Evolutionary conservation across 768 basidiomycete species (phyloP), one percentile per base, ranked within the genome.

Genomic region (Tylopilus balloui): DNA sequence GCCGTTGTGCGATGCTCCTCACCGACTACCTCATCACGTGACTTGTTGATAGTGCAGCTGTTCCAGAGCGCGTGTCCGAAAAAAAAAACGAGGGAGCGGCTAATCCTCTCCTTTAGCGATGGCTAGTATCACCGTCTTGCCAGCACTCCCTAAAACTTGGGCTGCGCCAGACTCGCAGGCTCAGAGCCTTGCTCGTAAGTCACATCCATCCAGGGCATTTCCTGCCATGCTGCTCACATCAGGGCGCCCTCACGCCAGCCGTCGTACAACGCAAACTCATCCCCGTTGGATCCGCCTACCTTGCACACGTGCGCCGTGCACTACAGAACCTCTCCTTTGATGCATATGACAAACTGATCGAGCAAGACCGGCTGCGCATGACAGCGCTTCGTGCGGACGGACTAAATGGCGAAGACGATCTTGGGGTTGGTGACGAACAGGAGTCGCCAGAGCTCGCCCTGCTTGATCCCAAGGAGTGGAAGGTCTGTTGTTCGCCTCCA

Each of bases 381-480:
- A 72, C 77, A 45, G 73, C 73, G 4, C 70, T 81, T 15, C 76
- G 78, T 55, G 72, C 63, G 5, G 68, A 69, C 37, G 80, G 74
- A 17, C 60, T 70, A 32, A 74, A 73, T 45, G 69, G 69, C 6
- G 88, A 87, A 53, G 88, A 90, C 60, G 93, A 94, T 73, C 81
- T 92, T 12, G 95, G 92, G 24, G 86, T 98, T 6, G 94, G 93
- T 2, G 88, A 92, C 50, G 96, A 98, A 70, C 75, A 82, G 54
- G 95, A 98, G 73, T 68, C 78, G 17, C 73, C 76, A 3, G 84
- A 83, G 20, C 59, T 92, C 41, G 67, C 92, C 34, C 65, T 73
- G 38, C 73, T 84, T n/a, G 95, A 99, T 73, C 90, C 95, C 6
- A 97, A 97, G 70, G 92, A 95, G 64, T 98, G 96, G 95, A 99